These are phyloP conservation scores for Rhizophora apiculata DNA, from an alignment of 345 rosid genomes.

Conservation along the genomic window DNA sequence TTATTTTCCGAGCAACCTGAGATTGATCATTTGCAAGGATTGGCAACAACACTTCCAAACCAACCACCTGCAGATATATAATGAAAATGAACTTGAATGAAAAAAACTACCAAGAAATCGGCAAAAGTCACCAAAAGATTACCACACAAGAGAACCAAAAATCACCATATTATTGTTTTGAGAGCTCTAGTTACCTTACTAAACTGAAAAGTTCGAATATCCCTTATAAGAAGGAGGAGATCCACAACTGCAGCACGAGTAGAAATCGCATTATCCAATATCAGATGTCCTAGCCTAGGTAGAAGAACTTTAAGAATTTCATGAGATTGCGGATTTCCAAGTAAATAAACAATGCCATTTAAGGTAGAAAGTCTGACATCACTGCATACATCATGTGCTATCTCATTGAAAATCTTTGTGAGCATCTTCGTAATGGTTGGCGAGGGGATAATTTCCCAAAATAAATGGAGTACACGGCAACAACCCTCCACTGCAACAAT, in stretches of 20 bases:
- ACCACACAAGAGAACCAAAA: neutral
- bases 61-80: slow-evolving; percentile 53
- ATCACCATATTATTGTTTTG: neutral
- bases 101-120: slow-evolving; percentile 2
- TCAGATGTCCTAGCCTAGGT: slow-evolving; percentile 71
- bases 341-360: slow-evolving; percentile 77
- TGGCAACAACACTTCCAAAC: slow-evolving; percentile 56
- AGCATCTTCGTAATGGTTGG: slow-evolving; percentile 73
- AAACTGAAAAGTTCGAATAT: slow-evolving; percentile 70
- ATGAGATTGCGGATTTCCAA: slow-evolving; percentile 87
- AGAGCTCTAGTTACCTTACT: slow-evolving; percentile 54
- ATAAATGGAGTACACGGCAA: slow-evolving; percentile 76
- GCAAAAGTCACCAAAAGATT: neutral
- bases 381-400: slow-evolving; percentile 65
- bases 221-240: slow-evolving; percentile 70
- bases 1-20: slow-evolving; percentile 69
- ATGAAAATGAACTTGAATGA: slow-evolving; percentile 15
- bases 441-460: slow-evolving; percentile 91
- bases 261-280: slow-evolving; percentile 55
- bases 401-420: slow-evolving; percentile 59
- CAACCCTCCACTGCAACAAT: slow-evolving; percentile 94
- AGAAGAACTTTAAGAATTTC: slow-evolving; percentile 86
- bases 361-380: slow-evolving; percentile 80
- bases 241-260: slow-evolving; percentile 65
- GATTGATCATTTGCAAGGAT: slow-evolving; percentile 66